Evolutionary conservation across 257 asterid species (phyloP), one percentile per base, ranked within the genome.

Genomic region (Apocynum venetum): DNA sequence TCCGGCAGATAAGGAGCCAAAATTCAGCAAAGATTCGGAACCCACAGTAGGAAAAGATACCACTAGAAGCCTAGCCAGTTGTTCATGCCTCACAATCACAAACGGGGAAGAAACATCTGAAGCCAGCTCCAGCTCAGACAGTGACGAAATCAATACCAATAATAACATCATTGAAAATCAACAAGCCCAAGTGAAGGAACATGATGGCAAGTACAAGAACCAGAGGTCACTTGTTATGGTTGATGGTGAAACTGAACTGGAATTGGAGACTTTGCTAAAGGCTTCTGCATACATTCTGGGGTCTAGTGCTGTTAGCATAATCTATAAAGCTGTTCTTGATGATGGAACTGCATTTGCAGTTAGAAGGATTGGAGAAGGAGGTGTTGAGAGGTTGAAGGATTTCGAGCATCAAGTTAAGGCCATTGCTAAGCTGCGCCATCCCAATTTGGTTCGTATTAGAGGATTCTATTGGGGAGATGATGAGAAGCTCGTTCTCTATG

Each of bases 241-340:
- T 17, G 98, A 95, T 25, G 97, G 96, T 0, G 97, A 91, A 76
- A 88, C 91, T 0, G 89, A 87, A 71, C 74, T 95, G 0, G 94
- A 91, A 11, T 73, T 86, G 25, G 99, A 95, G 82, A 90, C 87
- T 6, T 60, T 95, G 73, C 68, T 95, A 10, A 89, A 89, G 82
- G 99, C 99, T 17, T 93, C 99, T 20, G 99, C 99, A 0, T 93
- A 90, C 74, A 87, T 93, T 7, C 83, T 95, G 46, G 98, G 99
- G 1, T 93, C 99, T 49, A 86, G 89, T 63, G 90, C 94, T 6
- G 77, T 84, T 52, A 84, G 89, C 74, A 90, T 95, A 8, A 93
- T 95, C 7, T 95, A 95, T 83, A 93, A 91, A 72, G 98, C 98
- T 8, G 99, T 95, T 69, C 89, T 95, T 19, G 89, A 86, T 35